Base-by-base conservation (phyloP, 2,329 filamentous ascomycete species). In the Hymenoscyphus albidus region DNA sequence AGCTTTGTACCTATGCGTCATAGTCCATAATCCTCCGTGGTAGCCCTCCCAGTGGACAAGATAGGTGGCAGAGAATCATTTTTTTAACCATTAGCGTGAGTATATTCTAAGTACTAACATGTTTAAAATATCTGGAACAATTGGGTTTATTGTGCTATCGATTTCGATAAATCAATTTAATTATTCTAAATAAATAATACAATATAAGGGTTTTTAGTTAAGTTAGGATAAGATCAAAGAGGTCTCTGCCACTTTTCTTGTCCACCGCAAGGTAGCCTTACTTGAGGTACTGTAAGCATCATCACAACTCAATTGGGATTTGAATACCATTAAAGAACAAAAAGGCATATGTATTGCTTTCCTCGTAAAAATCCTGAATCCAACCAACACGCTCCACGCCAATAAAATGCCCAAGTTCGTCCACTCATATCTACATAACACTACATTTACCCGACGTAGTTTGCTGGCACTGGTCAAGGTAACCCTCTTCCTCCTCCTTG, bases 401-500 rank as follows among this genome's bases (percentile, higher is more conserved):
- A 54, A 58, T 22, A 40, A 14, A 67, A 67, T 63, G 62, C 62
- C 18, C 44, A 57, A 60, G 56, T 44, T 61, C 61, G 39, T 66
- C 18, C 12, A 44, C 18, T 65, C 64, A 18, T 62, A 56, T 63
- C 64, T 75, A 85, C 82, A 85, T 83, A n/a, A 84, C 65, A 42
- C 63, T 67, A 70, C 83, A 85, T 61, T 77, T 77, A 22, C 35
- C 35, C 5, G 44, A 22, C 18, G 44, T 51, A n/a, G 73, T 80
- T 67, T 77, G 77, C 67, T 81, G 79, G 64, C 86, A 85, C 73
- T 88, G 84, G 65, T 94, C 91, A 72, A 97, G 77, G 76, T 96
- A 97, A 0, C 90, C 89, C 31, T 87, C 85, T 65, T 92, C 90
- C 5, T 86, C 86, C 3, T 83, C 83, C 1, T 84, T 86, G 3